Evolutionary conservation across 345 rosid genomes (phyloP), one percentile per base, ranked within the genome.

Genomic region (Ceriops tagal): DNA sequence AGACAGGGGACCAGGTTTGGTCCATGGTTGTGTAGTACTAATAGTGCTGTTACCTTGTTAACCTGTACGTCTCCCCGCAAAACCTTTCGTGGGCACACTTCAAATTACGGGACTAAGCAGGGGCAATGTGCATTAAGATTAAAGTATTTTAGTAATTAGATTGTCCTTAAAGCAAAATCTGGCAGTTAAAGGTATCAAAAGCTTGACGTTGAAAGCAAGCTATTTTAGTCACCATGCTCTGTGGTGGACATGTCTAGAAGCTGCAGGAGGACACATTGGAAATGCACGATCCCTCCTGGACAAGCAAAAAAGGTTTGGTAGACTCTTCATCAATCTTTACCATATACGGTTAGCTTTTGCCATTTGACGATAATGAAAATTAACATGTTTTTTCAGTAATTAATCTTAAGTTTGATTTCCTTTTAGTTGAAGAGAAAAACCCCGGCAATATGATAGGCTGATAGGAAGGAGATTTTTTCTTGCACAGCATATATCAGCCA

Each of bases 171-270:
- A 83, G 88, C 84, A 76, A 82, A 66, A 70, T 52, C 46, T 43
- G 58, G 76, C 64, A 76, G 78, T 73, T 66, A 58, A 63, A 65
- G 58, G 81, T 68, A 66, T 62, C 49, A 39, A 64, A 88, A 77
- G 70, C 96, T 86, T 89, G 84, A 78, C 86, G 85, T 87, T 79
- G 73, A 89, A 89, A 81, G 83, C 58, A 91, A 87, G 91, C 60
- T 71, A 83, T 28, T 78, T 57, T n/a, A 7, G 43, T 30, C 64
- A 75, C 78, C 79, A 69, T 75, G 59, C 30, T 60, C 55, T 21
- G 21, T 43, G 43, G 60, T 37, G 74, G 56, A 49, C 53, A 61
- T 69, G 26, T 52, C 60, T 67, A 28, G 67, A 75, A 75, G 43
- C 65, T 43, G 21, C 13, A 10, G 8, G 6, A 19, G 19, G 28